phyloP scores from a whole-genome alignment of 495 filamentous ascomycete species.

The Lophium mytilinum region DNA sequence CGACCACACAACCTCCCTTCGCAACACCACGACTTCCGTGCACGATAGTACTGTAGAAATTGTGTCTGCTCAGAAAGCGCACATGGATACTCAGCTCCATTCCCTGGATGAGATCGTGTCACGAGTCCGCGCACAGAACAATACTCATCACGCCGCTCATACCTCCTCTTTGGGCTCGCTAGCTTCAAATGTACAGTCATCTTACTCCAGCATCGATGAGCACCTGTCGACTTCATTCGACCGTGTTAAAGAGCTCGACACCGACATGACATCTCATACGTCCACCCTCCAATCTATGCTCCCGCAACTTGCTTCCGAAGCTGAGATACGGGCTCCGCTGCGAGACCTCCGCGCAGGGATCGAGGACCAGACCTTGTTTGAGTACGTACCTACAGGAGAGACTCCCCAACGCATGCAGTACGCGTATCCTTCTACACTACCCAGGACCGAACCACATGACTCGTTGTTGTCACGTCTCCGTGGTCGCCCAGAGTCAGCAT shows the following conservation, averaged over 20 bases:
- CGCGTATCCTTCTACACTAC: slow-evolving; percentile 64
- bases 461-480: slow-evolving; percentile 52
- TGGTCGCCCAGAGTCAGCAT: slow-evolving; percentile 13
- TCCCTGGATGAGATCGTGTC: slow-evolving; percentile 85
- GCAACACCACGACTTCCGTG: slow-evolving; percentile 72
- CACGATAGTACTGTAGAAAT: slow-evolving; percentile 88
- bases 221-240: slow-evolving; percentile 55
- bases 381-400: slow-evolving; percentile 76
- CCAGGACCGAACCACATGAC: slow-evolving; percentile 67
- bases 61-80: slow-evolving; percentile 78
- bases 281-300: slow-evolving; percentile 47
- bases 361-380: slow-evolving; percentile 51
- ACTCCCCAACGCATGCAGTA: slow-evolving; percentile 76
- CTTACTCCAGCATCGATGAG: slow-evolving; percentile 58
- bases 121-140: slow-evolving; percentile 74
- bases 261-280: slow-evolving; percentile 52
- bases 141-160: slow-evolving; percentile 61
- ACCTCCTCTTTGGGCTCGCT: slow-evolving; percentile 52
- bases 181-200: slow-evolving; percentile 54
- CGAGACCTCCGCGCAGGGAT: slow-evolving; percentile 58
- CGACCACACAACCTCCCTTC: slow-evolving; percentile 69
- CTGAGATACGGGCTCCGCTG: slow-evolving; percentile 56
- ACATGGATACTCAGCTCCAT: slow-evolving; percentile 79
- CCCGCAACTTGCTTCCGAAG: slow-evolving; percentile 46
- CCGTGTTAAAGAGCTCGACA: slow-evolving; percentile 54